A percentile compares a stretch with the other conserved stretches of the same genome.
Conservation (phyloP, 371 early-diverging fungal genomes). For the Mortierella sp. region DNA sequence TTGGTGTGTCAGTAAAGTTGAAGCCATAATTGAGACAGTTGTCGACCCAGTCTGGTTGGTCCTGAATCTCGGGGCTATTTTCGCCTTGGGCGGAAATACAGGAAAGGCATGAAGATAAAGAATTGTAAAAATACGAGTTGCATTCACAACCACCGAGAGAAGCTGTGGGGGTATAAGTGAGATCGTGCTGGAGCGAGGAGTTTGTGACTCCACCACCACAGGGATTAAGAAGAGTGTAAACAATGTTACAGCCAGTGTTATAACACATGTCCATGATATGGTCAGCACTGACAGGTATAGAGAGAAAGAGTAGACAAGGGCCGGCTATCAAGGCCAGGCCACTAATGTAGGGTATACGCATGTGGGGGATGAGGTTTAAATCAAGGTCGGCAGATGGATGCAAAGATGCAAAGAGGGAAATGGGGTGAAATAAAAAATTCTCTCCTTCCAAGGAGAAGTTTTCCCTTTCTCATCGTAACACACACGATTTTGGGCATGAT, state of each 20-base stretch:
- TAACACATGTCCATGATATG: slow-evolving; percentile 30
- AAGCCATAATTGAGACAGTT: slow-evolving; percentile 34
- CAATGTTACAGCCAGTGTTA: slow-evolving; percentile 22
- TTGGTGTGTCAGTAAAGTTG: slow-evolving; percentile 27
- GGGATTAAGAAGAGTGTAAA: slow-evolving; percentile 42
- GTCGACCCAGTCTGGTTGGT: slow-evolving; percentile 26
- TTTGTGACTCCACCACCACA: slow-evolving; percentile 51
- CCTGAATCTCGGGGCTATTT: slow-evolving; percentile 33
- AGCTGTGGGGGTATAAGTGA: slow-evolving; percentile 35
- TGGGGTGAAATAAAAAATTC: no score
- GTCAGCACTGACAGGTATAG: neutral
- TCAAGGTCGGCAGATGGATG: no score
- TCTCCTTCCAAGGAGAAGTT: neutral
- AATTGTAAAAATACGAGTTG: slow-evolving; percentile 36
- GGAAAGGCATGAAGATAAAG: slow-evolving; percentile 30
- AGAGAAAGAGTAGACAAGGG: slow-evolving; percentile 1
- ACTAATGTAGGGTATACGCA: slow-evolving; percentile 5
- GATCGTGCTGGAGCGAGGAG: slow-evolving; percentile 34
- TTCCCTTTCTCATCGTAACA: no score
- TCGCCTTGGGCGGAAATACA: slow-evolving; percentile 39
- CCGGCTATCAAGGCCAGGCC: slow-evolving; percentile 1
- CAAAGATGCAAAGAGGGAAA: no score
- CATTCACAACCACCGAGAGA: slow-evolving; percentile 47
- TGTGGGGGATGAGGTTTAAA: neutral
- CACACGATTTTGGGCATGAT: no score